phyloP scores from a whole-genome alignment of 208 protist species.

The Trypanosoma platydactyli region DNA sequence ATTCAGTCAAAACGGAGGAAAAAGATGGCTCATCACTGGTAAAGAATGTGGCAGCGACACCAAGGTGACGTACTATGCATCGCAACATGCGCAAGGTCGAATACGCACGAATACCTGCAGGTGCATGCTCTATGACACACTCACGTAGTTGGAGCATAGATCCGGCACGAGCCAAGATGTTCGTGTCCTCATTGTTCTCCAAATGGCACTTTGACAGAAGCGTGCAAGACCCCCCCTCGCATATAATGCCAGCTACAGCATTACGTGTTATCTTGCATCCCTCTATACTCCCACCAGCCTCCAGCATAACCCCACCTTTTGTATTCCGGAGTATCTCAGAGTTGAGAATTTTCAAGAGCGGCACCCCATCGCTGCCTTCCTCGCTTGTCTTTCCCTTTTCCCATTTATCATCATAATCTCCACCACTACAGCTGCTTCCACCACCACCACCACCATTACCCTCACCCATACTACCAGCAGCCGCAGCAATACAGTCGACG shows the following conservation, averaged over 20 bases:
- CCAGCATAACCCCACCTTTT: constrained; percentile 20
- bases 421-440: too few species aligned
- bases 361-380: not conserved
- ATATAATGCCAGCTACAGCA: constrained; percentile 10
- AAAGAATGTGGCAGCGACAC: constrained; percentile 10
- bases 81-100: constrained; percentile 16
- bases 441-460: too few species aligned
- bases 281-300: constrained; percentile 12
- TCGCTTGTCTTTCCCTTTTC: not conserved
- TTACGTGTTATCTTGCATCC: constrained; percentile 23
- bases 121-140: constrained; percentile 21
- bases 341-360: constrained; percentile 9
- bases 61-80: constrained; percentile 18
- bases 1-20: not conserved
- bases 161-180: not conserved
- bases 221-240: not conserved
- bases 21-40: not conserved
- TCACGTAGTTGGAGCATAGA: constrained; percentile 17
- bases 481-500: not conserved
- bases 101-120: constrained; percentile 15
- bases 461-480: too few species aligned
- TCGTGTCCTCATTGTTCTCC: constrained; percentile 10
- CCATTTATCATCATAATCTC: not conserved
- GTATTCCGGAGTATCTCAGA: constrained; percentile 22
- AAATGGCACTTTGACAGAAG: constrained; percentile 17